Conservation (phyloP, 768 basidiomycete genomes). For the Lactarius sp. region DNA sequence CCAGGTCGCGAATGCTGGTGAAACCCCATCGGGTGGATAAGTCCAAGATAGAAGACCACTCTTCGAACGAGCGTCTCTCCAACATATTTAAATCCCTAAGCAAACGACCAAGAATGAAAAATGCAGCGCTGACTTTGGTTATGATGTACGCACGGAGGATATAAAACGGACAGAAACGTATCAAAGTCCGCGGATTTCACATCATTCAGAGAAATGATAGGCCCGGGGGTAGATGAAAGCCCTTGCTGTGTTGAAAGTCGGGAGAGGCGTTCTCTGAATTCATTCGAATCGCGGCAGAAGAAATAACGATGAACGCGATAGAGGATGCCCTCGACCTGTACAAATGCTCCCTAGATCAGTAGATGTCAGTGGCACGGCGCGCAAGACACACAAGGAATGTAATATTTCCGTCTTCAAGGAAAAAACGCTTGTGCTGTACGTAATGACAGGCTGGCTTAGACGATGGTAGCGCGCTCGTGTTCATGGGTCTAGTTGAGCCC, state of each 20-base stretch:
- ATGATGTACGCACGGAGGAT: constrained; percentile 13
- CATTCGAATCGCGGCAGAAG: constrained; percentile 14
- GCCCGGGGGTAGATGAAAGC: not conserved
- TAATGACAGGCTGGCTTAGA: not conserved
- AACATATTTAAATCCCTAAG: constrained; percentile 12
- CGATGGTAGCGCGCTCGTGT: not conserved
- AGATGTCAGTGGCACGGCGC: not conserved
- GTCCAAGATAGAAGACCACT: constrained; percentile 20
- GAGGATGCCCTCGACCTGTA: constrained; percentile 8
- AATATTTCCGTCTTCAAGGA: constrained; percentile 20
- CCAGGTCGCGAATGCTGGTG: constrained; percentile 17
- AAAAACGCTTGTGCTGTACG: constrained; percentile 9
- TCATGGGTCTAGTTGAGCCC: not conserved
- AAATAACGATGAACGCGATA: constrained; percentile 21
- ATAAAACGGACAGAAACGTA: constrained; percentile 19
- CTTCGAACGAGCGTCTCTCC: constrained; percentile 12
- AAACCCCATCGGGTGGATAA: constrained; percentile 22
- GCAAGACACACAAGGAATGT: constrained; percentile 7
- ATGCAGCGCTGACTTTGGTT: not conserved
- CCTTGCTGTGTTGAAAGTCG: not conserved
- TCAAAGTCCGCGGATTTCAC: constrained; percentile 18
- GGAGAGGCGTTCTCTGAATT: not conserved
- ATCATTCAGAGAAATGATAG: not conserved
- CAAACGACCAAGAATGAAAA: not conserved
- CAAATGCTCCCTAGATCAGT: not conserved